Evolutionary conservation across 495 filamentous ascomycete species (phyloP).

Genomic region (Penicillium canariense): DNA sequence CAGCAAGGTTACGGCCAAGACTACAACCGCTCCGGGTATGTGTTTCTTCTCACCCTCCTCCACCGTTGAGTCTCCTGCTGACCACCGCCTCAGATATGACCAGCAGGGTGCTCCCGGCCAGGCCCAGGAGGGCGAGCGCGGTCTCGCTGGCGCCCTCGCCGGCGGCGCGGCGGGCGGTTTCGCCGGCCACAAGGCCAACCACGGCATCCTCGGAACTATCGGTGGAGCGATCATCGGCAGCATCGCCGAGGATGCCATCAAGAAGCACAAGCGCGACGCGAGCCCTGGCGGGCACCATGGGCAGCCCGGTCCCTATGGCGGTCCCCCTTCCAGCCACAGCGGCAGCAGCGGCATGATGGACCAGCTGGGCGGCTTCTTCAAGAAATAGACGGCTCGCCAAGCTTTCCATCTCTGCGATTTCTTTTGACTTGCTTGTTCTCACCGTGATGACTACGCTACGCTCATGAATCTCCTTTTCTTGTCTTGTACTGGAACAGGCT

Average conservation of each 20-base stretch:
- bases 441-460: conserved; percentile 16
- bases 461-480: conserved; percentile 30
- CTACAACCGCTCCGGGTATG: conserved; percentile 28
- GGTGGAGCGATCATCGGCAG: conserved; percentile 50
- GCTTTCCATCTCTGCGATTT: conserved; percentile 2
- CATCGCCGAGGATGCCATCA: conserved; percentile 45
- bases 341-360: conserved; percentile 38
- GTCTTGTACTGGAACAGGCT: conserved; percentile 14
- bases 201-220: conserved; percentile 50
- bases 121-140: conserved; percentile 49
- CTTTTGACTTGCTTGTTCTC: conserved; percentile 1
- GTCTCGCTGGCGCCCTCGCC: conserved; percentile 44
- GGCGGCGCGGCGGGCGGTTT: conserved; percentile 47
- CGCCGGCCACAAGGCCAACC: conserved; percentile 50
- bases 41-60: conserved; percentile 2
- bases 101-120: conserved; percentile 35
- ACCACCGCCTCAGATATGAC: conserved; percentile 21
- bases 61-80: conserved; percentile 1
- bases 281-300: conserved; percentile 20
- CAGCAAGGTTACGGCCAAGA: conserved; percentile 29
- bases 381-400: conserved; percentile 30
- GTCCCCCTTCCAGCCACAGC: conserved; percentile 19
- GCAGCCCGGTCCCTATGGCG: conserved; percentile 23
- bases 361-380: conserved; percentile 45
- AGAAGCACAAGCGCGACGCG: conserved; percentile 41